phyloP scores from a whole-genome alignment of 2,329 filamentous ascomycete species.

The Escovopsis sp. region DNA sequence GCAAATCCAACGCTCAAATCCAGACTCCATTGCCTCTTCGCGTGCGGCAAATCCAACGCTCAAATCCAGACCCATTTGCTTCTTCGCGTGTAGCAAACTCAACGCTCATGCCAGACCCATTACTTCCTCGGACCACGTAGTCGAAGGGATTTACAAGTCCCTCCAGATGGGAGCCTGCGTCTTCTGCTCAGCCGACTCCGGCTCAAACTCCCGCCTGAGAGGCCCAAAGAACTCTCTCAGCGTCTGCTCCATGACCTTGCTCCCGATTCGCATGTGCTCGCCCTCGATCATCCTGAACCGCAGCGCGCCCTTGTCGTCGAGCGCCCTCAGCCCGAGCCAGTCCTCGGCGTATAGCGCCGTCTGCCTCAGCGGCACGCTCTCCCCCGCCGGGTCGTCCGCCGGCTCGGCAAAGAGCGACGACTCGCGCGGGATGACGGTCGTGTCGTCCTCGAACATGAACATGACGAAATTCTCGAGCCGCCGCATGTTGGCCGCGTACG shows the following conservation, averaged over 20 bases:
- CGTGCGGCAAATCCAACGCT: too few relatives aligned
- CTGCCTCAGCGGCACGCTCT: conserved; percentile 51
- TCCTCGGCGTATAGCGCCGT: conserved; percentile 71
- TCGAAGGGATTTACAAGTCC: conserved; percentile 19
- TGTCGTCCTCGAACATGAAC: conserved; percentile 80
- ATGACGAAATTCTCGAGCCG: conserved; percentile 66
- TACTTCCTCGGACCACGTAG: too few relatives aligned
- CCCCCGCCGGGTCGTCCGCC: conserved; percentile 46
- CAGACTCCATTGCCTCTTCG: too few relatives aligned
- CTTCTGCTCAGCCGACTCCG: conserved; percentile 9
- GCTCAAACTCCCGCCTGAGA: conserved; percentile 21
- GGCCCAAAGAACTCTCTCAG: conserved; percentile 55
- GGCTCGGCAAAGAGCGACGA: conserved; percentile 83
- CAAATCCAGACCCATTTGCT: too few relatives aligned
- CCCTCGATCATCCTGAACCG: conserved; percentile 60
- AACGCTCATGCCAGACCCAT: too few relatives aligned
- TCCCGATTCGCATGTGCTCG: conserved; percentile 66
- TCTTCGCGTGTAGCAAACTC: too few relatives aligned
- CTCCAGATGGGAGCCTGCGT: conserved; percentile 2
- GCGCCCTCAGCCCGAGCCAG: conserved; percentile 70
- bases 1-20: too few relatives aligned
- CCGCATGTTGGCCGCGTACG: conserved; percentile 57
- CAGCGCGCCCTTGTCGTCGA: conserved; percentile 68
- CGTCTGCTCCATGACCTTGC: conserved; percentile 47
- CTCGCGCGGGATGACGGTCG: conserved; percentile 77